phyloP scores from a whole-genome alignment of 208 protist genomes.

The Angomonas ambiguus region DNA sequence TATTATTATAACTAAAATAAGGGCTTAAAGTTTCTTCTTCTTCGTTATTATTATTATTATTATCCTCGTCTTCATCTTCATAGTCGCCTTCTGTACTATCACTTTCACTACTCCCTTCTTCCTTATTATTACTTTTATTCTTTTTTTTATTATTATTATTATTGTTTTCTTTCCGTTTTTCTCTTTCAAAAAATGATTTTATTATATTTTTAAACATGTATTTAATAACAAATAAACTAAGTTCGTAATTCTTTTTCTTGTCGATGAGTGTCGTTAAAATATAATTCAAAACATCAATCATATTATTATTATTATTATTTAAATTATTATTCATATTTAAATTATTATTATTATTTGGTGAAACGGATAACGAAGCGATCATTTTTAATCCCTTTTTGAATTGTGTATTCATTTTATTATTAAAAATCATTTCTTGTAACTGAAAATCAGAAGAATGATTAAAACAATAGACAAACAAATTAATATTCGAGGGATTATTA shows the following conservation, averaged over 20 bases:
- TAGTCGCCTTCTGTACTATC: too few species aligned
- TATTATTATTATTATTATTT: slow-evolving; percentile 4
- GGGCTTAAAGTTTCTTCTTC: too few species aligned
- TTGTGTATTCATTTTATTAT: neutral
- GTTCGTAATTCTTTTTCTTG: neutral
- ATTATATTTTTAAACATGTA: neutral
- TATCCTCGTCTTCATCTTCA: too few species aligned
- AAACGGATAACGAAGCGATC: neutral
- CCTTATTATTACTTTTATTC: too few species aligned
- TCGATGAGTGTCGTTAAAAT: neutral
- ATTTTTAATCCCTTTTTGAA: neutral
- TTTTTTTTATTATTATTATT: neutral
- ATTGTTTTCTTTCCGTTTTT: neutral
- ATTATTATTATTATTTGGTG: neutral
- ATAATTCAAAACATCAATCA: neutral
- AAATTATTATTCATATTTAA: too few species aligned
- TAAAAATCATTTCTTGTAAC: slow-evolving; percentile 1
- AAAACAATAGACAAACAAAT: neutral
- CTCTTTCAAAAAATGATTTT: neutral
- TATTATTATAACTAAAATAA: too few species aligned
- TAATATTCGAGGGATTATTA: neutral
- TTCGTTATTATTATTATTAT: too few species aligned
- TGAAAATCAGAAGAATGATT: neutral
- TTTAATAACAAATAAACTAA: neutral
- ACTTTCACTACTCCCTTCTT: too few species aligned